Conservation (phyloP, 331 rosid species). For the Cydonia oblonga region DNA sequence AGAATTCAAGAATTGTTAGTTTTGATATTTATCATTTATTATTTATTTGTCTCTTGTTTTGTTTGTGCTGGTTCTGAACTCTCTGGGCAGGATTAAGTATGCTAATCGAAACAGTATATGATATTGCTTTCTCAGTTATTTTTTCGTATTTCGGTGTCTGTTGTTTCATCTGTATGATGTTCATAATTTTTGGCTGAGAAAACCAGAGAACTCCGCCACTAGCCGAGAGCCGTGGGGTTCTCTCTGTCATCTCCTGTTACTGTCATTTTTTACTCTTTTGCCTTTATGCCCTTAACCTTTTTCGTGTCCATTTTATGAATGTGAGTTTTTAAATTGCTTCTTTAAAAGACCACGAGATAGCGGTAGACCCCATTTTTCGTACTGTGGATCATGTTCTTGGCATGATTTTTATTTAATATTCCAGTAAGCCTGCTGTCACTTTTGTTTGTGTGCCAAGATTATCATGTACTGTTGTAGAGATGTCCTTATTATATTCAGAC, state of each 20-base stretch:
- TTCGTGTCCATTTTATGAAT: background rate
- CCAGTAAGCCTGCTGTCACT: background rate
- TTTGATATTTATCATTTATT: too few species aligned
- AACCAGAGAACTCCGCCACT: background rate
- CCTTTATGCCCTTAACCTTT: background rate
- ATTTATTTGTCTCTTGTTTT: background rate
- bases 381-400: background rate
- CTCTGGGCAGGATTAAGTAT: background rate
- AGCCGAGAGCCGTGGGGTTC: background rate
- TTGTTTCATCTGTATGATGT: conserved; percentile 10
- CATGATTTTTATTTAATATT: too few species aligned
- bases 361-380: background rate
- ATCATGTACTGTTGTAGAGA: background rate
- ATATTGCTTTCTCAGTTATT: background rate
- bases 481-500: background rate
- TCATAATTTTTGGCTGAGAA: background rate
- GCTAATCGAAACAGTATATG: background rate
- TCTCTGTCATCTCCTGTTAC: background rate
- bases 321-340: background rate
- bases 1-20: background rate
- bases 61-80: background rate
- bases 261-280: background rate
- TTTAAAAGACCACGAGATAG: background rate
- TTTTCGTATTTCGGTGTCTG: conserved; percentile 7
- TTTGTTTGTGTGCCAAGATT: background rate